Conservation (phyloP, 805 yeast species). For the Sungouiozyma ichnusensis region DNA sequence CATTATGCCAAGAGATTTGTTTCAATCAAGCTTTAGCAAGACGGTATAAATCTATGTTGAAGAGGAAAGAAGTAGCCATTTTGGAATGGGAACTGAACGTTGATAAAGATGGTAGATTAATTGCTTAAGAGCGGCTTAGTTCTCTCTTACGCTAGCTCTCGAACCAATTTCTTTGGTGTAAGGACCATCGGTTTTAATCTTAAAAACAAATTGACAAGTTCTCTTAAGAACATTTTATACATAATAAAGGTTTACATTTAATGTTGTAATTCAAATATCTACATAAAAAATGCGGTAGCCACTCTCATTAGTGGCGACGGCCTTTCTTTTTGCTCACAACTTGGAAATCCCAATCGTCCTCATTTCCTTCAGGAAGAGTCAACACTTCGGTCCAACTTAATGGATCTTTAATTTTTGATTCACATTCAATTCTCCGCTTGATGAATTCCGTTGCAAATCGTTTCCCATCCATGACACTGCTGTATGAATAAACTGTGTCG, state of each 20-base stretch:
- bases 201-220: background rate
- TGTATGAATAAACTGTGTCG: constrained; percentile 81
- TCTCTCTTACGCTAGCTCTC: constrained; percentile 48
- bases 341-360: constrained; percentile 52
- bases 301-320: constrained; percentile 29
- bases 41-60: constrained; percentile 39
- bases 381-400: constrained; percentile 70
- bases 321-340: constrained; percentile 56
- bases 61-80: constrained; percentile 29
- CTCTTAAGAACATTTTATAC: background rate
- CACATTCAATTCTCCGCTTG: constrained; percentile 66
- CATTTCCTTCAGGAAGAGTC: constrained; percentile 32
- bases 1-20: constrained; percentile 78
- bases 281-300: background rate
- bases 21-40: constrained; percentile 85
- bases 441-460: constrained; percentile 86
- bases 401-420: constrained; percentile 38
- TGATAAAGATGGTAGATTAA: constrained; percentile 22
- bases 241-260: background rate
- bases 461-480: constrained; percentile 88
- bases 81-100: constrained; percentile 25
- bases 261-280: background rate
- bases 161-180: too few species aligned
- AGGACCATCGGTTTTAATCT: too few species aligned
- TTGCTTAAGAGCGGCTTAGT: constrained; percentile 23